These are phyloP conservation scores for Cystobasidium pallidum DNA, from an alignment of 1,284 basidiomycete species.

Conservation along the genomic window DNA sequence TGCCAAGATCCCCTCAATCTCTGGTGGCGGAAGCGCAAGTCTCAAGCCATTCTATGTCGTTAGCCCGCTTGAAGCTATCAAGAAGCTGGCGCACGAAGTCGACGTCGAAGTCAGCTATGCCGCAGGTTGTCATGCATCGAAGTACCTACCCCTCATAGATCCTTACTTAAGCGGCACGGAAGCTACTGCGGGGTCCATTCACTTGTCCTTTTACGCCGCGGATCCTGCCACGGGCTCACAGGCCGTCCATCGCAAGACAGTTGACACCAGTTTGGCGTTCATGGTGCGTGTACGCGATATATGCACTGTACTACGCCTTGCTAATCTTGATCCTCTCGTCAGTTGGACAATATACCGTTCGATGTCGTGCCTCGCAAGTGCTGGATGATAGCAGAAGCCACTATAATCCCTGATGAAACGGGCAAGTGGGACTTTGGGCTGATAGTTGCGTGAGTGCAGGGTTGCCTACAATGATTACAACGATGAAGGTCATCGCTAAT, in stretches of 20 bases:
- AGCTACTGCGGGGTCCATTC: neutral
- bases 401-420: no score
- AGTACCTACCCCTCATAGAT: neutral
- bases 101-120: neutral
- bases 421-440: no score
- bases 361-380: no score
- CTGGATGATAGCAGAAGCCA: no score
- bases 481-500: no score
- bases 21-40: slow-evolving; percentile 75
- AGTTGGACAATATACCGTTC: no score
- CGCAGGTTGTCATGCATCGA: neutral
- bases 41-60: slow-evolving; percentile 73
- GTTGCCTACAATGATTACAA: no score
- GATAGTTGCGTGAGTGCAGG: no score
- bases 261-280: no score
- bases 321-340: no score
- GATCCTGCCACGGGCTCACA: neutral
- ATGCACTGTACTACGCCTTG: no score
- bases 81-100: slow-evolving; percentile 45
- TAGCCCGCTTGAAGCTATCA: slow-evolving; percentile 68
- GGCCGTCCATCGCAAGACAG: neutral
- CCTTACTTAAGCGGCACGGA: neutral
- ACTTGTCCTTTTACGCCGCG: slow-evolving; percentile 3
- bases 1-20: slow-evolving; percentile 65
- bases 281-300: no score